Base-by-base conservation (phyloP, 441 rosid genomes). In the Pelargonium cotyledonis region DNA sequence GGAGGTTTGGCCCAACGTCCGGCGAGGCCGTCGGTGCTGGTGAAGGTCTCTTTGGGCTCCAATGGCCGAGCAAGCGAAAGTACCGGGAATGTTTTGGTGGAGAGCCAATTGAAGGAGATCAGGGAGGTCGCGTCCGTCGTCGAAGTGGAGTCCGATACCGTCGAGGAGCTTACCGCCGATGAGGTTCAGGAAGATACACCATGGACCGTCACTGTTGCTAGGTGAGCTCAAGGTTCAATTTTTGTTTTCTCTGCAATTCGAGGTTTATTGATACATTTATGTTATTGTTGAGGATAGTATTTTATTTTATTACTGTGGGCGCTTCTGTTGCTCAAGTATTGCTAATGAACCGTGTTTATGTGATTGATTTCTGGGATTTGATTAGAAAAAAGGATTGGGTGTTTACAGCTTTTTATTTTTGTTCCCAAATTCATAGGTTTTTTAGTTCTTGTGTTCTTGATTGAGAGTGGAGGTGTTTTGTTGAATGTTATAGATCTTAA, bases 151-250 rank as follows among this genome's bases (percentile, higher is more conserved):
- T 43, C 85, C 55, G 83, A 78, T 68, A 35, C 89, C 23, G 69
- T 81, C 55, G 86, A 80, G 5, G 98, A 92, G 78, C 94, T 84
- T 29, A 89, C 90, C 84, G 80, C 90, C 12, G 88, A 87, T 76
- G 97, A 93, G 72, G 15, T 47, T 6, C 89, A 84, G 80, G 75
- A 83, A 65, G 88, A 89, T 44, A 93, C 98, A 40, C 98, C 97
- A 60, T 93, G 98, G 98, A 44, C 91, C 8, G 71, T 89, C 70
- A 88, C 98, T 55, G 95, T 93, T 69, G 98, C 98, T 44, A 89
- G 96, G 98, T 87, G 53, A 14, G 49, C 15, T 47, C 55, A 47
- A 10, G 15, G 15, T 47, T 44, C 49, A 44, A 44, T 47, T 47
- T 12, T n/a, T 47, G 14, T 10, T 47, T 47, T 47, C 15, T 47